A percentile compares a stretch with the other conserved stretches of the same genome.
Conservation (phyloP, 2,329 filamentous ascomycete genomes). For the Trichoderma aggressivum region DNA sequence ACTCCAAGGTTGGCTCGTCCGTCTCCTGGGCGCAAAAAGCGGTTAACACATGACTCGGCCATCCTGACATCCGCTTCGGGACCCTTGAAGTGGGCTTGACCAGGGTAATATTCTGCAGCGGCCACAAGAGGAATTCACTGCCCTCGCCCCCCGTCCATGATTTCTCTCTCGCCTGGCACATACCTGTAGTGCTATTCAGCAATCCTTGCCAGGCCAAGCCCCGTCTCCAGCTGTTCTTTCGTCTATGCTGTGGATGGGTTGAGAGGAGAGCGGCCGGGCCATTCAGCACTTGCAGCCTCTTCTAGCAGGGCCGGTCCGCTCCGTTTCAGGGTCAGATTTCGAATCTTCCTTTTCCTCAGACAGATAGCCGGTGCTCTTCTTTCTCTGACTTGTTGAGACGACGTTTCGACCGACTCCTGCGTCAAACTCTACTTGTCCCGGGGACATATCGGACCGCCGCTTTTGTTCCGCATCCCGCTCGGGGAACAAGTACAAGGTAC, state of each 20-base stretch:
- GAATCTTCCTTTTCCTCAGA: not conserved
- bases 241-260: not conserved
- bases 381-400: not conserved
- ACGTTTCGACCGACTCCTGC: slow-evolving; percentile 8
- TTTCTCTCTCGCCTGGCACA: not conserved
- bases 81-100: slow-evolving; percentile 9
- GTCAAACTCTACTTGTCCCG: not conserved
- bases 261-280: not conserved
- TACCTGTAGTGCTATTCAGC: not conserved
- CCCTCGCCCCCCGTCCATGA: slow-evolving; percentile 2
- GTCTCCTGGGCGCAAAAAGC: slow-evolving; percentile 13
- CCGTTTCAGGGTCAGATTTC: slow-evolving; percentile 4
- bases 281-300: not conserved
- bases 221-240: slow-evolving; percentile 6
- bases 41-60: slow-evolving; percentile 15
- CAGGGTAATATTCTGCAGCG: slow-evolving; percentile 1
- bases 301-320: slow-evolving; percentile 7
- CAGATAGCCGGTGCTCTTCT: not conserved
- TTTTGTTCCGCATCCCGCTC: not conserved
- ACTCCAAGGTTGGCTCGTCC: not conserved
- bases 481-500: not conserved
- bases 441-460: not conserved
- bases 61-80: slow-evolving; percentile 6
- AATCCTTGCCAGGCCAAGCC: not conserved
- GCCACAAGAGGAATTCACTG: slow-evolving; percentile 3